phyloP scores from a whole-genome alignment of 2,329 filamentous ascomycete genomes.

The Fulvia fulva region DNA sequence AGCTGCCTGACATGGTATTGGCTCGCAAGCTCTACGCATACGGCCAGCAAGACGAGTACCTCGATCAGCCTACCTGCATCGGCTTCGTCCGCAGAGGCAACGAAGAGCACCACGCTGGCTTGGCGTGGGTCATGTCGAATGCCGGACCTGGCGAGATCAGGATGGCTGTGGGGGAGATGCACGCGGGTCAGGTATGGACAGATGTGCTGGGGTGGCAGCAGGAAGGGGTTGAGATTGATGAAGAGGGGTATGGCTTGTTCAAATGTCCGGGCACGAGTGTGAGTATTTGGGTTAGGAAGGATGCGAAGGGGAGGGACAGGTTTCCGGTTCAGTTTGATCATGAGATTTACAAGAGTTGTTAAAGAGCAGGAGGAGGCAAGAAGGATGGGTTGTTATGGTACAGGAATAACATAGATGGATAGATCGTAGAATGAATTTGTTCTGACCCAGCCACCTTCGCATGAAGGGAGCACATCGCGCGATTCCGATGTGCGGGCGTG shows the following conservation, averaged over 20 bases:
- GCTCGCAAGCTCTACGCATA: conserved; percentile 64
- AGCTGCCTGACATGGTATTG: conserved; percentile 54
- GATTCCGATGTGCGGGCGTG: no score
- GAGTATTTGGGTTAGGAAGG: conserved; percentile 58
- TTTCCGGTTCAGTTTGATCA: conserved; percentile 36
- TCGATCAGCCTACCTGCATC: conserved; percentile 57
- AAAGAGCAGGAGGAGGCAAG: background rate
- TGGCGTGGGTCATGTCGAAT: conserved; percentile 47
- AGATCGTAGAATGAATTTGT: no score
- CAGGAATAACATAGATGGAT: no score
- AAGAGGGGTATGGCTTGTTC: conserved; percentile 57
- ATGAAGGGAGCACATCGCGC: no score
- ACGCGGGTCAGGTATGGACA: conserved; percentile 58
- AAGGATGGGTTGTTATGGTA: no score
- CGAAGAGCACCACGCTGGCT: conserved; percentile 46
- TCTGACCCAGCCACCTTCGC: no score
- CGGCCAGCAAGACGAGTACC: conserved; percentile 60
- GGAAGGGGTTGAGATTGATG: conserved; percentile 55
- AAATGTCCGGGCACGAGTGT: conserved; percentile 53
- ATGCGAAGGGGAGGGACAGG: conserved; percentile 51
- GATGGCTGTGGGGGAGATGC: conserved; percentile 57
- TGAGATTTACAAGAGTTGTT: conserved; percentile 17
- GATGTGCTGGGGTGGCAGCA: conserved; percentile 58
- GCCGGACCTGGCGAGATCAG: conserved; percentile 40
- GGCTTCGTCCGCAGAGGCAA: conserved; percentile 56